Evolutionary conservation across 2,329 filamentous ascomycete species (phyloP), one percentile per base, ranked within the genome.

Genomic region (Aaosphaeria arxii): DNA sequence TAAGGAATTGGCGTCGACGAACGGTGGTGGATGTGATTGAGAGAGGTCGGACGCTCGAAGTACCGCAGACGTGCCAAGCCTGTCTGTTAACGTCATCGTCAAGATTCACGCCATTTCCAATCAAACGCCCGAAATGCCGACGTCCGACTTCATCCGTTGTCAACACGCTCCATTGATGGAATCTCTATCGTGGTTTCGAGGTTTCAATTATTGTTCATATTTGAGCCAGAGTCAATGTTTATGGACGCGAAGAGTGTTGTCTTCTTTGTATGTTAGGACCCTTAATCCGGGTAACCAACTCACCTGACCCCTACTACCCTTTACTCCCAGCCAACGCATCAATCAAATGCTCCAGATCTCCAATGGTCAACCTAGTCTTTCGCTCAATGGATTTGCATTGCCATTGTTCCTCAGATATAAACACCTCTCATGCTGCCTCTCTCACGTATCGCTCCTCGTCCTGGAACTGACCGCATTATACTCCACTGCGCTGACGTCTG

Each of bases 351-450:
- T 58, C 47, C 30, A 62, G 17, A 46, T 62, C 57, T 7, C 55
- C 60, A 44, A 60, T 55, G 42, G 61, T 40, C 71, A 54, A 48
- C 54, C 64, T 45, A 75, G 44, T 3, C 56, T 53, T 40, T 68
- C 56, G 35, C 69, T 65, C 44, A 75, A 52, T n/a, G 50, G 53
- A 43, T 70, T 56, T 9, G 69, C 69, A 39, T 67, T 63, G 2
- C 59, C 52, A 48, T 73, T 74, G 43, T 59, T 54, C 31, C 57
- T 58, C 38, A 74, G 49, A 72, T 72, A 74, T 11, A 63, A 38
- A 44, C 67, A 61, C 7, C 73, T 52, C 51, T 67, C 62, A 29
- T 56, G 54, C 1, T 72, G 13, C 39, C 24, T 11, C 17, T 11
- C 24, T 7, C 39, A 11, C 39, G 7, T 40, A n/a, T 36, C n/a